Conservation (phyloP, 495 filamentous ascomycete genomes). For the Lasiosphaeriaceae sp. region DNA sequence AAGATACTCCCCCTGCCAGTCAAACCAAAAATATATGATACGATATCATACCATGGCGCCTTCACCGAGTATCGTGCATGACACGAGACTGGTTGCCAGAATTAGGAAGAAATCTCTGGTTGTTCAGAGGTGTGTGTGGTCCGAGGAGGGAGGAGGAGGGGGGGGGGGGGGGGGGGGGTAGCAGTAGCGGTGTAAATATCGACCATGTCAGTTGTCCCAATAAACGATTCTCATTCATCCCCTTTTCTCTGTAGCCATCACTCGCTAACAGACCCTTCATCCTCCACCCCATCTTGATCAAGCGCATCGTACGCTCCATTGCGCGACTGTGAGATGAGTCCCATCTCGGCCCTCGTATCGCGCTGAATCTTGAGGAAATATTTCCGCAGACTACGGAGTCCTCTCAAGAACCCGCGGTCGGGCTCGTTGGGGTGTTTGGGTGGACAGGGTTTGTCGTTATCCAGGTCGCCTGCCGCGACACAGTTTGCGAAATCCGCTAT, state of each 20-base stretch:
- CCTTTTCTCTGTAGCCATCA: neutral
- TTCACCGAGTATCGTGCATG: no score
- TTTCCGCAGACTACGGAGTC: constrained; percentile 70
- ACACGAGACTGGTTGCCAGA: no score
- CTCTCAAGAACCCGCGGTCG: constrained; percentile 85
- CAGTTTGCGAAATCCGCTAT: constrained; percentile 99
- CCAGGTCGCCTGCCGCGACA: constrained; percentile 77
- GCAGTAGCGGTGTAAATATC: no score
- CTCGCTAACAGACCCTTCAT: constrained; percentile 35
- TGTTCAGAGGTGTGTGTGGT: no score
- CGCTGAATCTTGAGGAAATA: constrained; percentile 88
- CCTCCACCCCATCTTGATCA: constrained; percentile 21
- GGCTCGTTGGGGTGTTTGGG: constrained; percentile 75
- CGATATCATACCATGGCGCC: no score
- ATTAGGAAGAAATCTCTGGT: no score
- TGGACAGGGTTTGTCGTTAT: constrained; percentile 65
- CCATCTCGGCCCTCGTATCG: constrained; percentile 62
- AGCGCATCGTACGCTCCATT: constrained; percentile 4
- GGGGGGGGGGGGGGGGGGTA: no score
- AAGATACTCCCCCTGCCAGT: no score
- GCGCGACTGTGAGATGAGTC: constrained; percentile 7
- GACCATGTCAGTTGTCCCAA: no score
- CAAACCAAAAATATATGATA: no score
- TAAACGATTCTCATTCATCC: no score
- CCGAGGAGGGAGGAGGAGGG: no score